Base-by-base conservation (phyloP, 2,329 filamentous ascomycete species). In the Dactylellina cionopaga region DNA sequence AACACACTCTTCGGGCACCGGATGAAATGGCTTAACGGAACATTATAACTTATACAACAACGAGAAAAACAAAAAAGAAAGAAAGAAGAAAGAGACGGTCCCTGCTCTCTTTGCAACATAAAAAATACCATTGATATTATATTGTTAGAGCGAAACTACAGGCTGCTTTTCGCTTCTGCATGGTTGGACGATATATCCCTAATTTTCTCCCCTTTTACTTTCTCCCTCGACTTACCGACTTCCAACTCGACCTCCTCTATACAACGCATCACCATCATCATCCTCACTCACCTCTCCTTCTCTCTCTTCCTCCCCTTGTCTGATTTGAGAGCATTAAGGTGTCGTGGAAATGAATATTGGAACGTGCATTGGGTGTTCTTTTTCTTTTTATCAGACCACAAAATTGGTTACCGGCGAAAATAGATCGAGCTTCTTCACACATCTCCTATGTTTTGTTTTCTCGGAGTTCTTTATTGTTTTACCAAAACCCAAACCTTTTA, bases 171-270 rank as follows among this genome's bases (percentile, higher is more conserved):
- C 13, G 55, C 55, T 69, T 62, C 60, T 65, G 44, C 51, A 43
- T 47, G 49, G 62, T 44, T 70, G 64, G 62, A 70, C 51, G 49
- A 69, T 74, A 75, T 62, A 41, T 37, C 65, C 54, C 56, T 72
- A 51, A 69, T 71, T 69, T 69, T 33, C 35, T 75, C 65, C 52
- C 55, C 54, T 65, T 68, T 55, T 55, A 44, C 68, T 62, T 55
- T 63, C 65, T 71, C 51, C 51, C 63, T 59, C 33, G 39, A 52
- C 65, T 75, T 75, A 74, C 73, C 75, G 74, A 75, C 66, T 49
- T 49, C 70, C 58, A n/a, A n/a, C 66, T 59, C 74, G 63, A 74
- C 74, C 74, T 74, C 75, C 74, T 76, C 47, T 63, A 66, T 74
- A 75, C 71, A 74, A 76, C 74, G 72, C 75, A 76, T 58, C 74